A percentile compares a stretch with the other conserved stretches of the same genome.
Evolutionary conservation across 768 basidiomycete genomes (phyloP).

Genomic region (Tulasnella sp.): DNA sequence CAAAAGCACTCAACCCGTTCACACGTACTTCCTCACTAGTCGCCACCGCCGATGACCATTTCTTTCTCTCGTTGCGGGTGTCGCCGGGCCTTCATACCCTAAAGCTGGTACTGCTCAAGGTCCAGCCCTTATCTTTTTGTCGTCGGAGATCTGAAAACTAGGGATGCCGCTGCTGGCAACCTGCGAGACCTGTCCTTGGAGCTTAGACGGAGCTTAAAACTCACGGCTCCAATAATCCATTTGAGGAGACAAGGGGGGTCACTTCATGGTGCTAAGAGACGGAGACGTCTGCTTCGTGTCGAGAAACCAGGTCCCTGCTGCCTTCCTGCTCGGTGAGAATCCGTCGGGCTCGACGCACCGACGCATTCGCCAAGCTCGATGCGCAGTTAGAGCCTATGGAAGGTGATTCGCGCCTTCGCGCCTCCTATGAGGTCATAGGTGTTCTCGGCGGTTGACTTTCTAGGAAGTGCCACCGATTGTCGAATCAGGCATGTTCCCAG

Average conservation of each 20-base stretch:
- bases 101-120: neutral
- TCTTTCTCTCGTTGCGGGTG: constrained; percentile 15
- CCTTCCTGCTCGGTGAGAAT: neutral
- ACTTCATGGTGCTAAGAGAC: neutral
- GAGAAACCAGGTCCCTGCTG: neutral
- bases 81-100: constrained; percentile 2
- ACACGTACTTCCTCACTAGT: neutral
- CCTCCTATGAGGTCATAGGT: constrained; percentile 11
- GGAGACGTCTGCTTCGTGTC: constrained; percentile 4
- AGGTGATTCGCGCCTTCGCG: neutral
- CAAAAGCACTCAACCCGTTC: neutral
- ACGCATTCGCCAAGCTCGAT: neutral
- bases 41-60: constrained; percentile 2
- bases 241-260: neutral
- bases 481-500: neutral
- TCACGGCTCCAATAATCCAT: neutral
- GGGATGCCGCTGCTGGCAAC: neutral
- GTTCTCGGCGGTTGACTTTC: neutral
- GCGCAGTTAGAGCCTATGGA: constrained; percentile 9
- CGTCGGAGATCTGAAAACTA: neutral
- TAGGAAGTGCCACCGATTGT: constrained; percentile 15
- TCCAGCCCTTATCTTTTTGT: neutral
- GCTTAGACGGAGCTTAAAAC: neutral
- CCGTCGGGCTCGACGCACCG: neutral
- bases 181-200: neutral